Evolutionary conservation across 768 basidiomycete species (phyloP).

Genomic region (Serendipita vermifera): DNA sequence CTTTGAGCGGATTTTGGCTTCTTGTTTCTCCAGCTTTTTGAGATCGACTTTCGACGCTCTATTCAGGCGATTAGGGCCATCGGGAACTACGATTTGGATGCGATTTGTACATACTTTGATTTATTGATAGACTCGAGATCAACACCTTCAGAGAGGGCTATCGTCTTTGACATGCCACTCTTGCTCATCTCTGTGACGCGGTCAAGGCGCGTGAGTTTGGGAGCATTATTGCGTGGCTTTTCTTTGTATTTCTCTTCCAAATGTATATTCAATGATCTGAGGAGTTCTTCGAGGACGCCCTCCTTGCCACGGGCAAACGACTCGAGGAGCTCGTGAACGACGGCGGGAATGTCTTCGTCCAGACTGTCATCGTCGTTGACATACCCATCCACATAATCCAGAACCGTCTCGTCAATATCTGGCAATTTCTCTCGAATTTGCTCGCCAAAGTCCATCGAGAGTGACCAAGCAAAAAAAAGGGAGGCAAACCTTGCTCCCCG

Average conservation of each 20-base stretch:
- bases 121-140: constrained; percentile 88
- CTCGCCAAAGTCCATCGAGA: constrained; percentile 9
- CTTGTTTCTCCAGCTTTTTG: constrained; percentile 92
- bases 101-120: constrained; percentile 54
- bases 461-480: neutral
- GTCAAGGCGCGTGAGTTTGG: constrained; percentile 35
- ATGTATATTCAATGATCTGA: neutral
- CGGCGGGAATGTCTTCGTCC: constrained; percentile 1
- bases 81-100: constrained; percentile 3
- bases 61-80: constrained; percentile 13
- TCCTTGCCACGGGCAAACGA: constrained; percentile 4
- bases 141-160: constrained; percentile 67
- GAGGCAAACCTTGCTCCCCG: constrained; percentile 1
- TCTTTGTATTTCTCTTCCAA: constrained; percentile 12
- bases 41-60: constrained; percentile 88
- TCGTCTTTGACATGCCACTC: constrained; percentile 61
- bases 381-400: constrained; percentile 6
- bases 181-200: constrained; percentile 85
- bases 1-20: constrained; percentile 93
- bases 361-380: constrained; percentile 8
- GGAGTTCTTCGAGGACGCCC: neutral
- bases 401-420: constrained; percentile 12
- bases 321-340: neutral
- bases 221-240: neutral
- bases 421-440: constrained; percentile 12